Percentiles rank a stretch among this genome's conserved stretches.
These are phyloP conservation scores for Aspergillus bombycis DNA, from an alignment of 2,329 filamentous ascomycete genomes.

Conservation along the genomic window DNA sequence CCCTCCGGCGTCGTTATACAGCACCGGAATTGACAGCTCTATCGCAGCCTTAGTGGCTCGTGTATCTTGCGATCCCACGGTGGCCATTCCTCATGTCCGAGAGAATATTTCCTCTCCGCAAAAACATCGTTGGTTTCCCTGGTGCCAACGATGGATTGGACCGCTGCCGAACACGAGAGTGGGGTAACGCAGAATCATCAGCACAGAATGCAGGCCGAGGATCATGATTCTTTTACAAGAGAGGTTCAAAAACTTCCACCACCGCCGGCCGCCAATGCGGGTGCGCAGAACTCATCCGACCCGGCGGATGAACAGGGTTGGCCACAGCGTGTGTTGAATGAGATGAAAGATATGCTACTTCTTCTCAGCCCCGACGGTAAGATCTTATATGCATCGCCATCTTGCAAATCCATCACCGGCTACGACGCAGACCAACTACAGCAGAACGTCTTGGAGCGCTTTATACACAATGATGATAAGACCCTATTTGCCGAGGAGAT, in stretches of 20 bases:
- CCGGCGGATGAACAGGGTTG: conserved; percentile 64
- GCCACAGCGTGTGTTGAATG: conserved; percentile 86
- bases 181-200: conserved; percentile 5
- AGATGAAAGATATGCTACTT: conserved; percentile 84
- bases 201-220: background rate
- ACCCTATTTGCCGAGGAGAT: conserved; percentile 83
- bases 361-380: conserved; percentile 84
- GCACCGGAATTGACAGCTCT: conserved; percentile 24
- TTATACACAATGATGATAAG: conserved; percentile 84
- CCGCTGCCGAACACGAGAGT: conserved; percentile 4
- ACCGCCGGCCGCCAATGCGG: background rate
- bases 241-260: background rate
- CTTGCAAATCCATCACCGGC: conserved; percentile 73
- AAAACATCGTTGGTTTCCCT: conserved; percentile 9
- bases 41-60: conserved; percentile 14
- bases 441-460: conserved; percentile 76
- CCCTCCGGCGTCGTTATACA: conserved; percentile 11
- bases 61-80: conserved; percentile 4
- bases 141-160: conserved; percentile 12
- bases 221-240: background rate
- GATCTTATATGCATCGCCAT: conserved; percentile 84
- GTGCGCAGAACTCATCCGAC: background rate
- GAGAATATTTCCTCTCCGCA: conserved; percentile 2
- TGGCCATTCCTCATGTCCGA: conserved; percentile 6
- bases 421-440: conserved; percentile 71